Base-by-base conservation (phyloP, 495 filamentous ascomycete genomes). In the Aspergillus hancockii region DNA sequence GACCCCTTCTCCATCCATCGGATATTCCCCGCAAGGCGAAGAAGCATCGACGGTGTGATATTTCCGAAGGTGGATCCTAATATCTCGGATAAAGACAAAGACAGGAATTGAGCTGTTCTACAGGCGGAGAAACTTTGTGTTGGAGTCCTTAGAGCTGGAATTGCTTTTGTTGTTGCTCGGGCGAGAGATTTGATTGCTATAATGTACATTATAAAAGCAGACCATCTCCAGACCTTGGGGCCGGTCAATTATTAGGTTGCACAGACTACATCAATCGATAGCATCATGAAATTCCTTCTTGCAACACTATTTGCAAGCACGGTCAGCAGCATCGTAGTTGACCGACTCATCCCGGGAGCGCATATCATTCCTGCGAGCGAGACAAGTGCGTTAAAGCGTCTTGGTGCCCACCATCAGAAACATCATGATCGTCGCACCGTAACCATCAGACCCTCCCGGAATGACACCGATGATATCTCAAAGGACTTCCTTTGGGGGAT, bases 381-480 rank as follows among this genome's bases (percentile, higher is more conserved):
- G 21, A 61, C 45, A 12, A 30, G 55, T 0, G 63, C 32, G 3
- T 32, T 76, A 34, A 50, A 54, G 52, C 56, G 55, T 19, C 55
- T 73, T 57, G 73, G 73, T 8, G 73, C 67, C 13, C 64, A 68
- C 34, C 63, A 63, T 25, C 52, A 63, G 23, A 73, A 74, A 21
- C 65, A 71, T 23, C 62, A 66, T 1, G 59, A 79, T 54, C 78
- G 80, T 18, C 73, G 71, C 28, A 76, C 77, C 4, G 60, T 83
- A 22, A 76, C 73, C 4, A 81, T 85, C 54, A 75, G 80, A 9
- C 53, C 80, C 14, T 85, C 83, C 10, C 70, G 59, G 36, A 78
- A 75, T 55, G 81, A 82, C 49, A 75, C 67, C 0, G 83, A 85
- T 30, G 83, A 85, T 67, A 63, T 85, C 31, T 76, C 82, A 4